These are phyloP conservation scores for Vigna mungo DNA, from an alignment of 306 rosid genomes.

Conservation along the genomic window DNA sequence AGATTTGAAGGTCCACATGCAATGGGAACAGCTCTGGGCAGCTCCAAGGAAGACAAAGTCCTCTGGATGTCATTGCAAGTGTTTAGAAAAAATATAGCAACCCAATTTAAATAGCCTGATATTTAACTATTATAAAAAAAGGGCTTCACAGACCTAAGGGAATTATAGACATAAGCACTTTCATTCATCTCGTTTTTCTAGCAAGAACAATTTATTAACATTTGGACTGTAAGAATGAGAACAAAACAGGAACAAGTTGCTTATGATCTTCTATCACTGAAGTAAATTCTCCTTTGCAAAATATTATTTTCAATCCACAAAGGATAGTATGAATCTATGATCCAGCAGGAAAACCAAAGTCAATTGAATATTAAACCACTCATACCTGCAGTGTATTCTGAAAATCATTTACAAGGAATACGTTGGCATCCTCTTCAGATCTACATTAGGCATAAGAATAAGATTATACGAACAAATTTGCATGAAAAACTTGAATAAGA, in stretches of 20 bases:
- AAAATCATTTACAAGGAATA: constrained; percentile 87
- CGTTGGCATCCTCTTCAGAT: constrained; percentile 90
- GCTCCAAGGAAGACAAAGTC: constrained; percentile 93
- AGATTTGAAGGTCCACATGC: constrained; percentile 65
- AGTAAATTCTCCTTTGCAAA: constrained; percentile 26
- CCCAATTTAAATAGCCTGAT: constrained; percentile 6
- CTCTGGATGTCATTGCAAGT: constrained; percentile 65
- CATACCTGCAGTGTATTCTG: constrained; percentile 94
- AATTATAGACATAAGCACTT: constrained; percentile 28
- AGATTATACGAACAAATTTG: constrained; percentile 22
- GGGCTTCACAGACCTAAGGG: constrained; percentile 24
- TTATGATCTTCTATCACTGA: constrained; percentile 15
- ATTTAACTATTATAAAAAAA: neutral
- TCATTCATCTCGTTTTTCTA: constrained; percentile 31
- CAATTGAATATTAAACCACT: constrained; percentile 46
- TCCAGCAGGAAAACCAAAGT: constrained; percentile 21
- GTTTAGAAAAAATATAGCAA: constrained; percentile 40
- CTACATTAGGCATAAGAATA: constrained; percentile 26
- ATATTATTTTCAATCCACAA: constrained; percentile 15
- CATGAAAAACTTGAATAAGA: neutral
- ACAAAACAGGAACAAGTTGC: constrained; percentile 18
- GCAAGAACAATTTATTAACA: constrained; percentile 28
- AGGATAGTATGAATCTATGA: constrained; percentile 26
- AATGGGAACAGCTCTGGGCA: constrained; percentile 80
- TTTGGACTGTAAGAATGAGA: constrained; percentile 25